Evolutionary conservation across 345 rosid species (phyloP).

Genomic region (Aquilaria malaccensis): DNA sequence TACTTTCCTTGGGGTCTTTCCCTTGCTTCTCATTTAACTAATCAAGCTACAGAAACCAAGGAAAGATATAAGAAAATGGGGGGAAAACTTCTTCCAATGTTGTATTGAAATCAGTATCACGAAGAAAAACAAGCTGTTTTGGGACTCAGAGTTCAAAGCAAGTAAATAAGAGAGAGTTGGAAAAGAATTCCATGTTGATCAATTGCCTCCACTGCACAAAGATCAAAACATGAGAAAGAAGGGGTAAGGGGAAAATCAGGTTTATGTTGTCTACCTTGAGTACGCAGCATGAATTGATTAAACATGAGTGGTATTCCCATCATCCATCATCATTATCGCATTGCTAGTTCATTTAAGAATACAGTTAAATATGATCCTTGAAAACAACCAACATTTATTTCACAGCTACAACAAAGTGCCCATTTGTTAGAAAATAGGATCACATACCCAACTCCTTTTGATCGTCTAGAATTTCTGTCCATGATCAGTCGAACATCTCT

Average conservation of each 20-base stretch:
- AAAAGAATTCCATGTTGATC: constrained; percentile 18
- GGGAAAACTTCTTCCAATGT: no score
- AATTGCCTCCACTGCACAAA: constrained; percentile 23
- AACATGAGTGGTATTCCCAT: constrained; percentile 92
- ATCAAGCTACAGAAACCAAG: no score
- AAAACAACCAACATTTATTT: constrained; percentile 43
- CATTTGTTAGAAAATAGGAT: constrained; percentile 11
- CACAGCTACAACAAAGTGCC: constrained; percentile 27
- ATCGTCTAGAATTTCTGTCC: constrained; percentile 94
- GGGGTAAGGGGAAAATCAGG: constrained; percentile 41
- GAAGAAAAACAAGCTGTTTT: no score
- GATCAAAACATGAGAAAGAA: constrained; percentile 30
- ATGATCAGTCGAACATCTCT: constrained; percentile 96
- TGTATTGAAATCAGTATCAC: no score
- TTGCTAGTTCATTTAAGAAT: constrained; percentile 94
- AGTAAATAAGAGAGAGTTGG: constrained; percentile 17
- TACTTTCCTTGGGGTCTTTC: no score
- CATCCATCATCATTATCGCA: constrained; percentile 98
- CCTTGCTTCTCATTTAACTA: no score
- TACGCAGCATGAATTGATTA: constrained; percentile 90
- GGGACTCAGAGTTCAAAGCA: neutral
- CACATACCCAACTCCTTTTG: constrained; percentile 98
- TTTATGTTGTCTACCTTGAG: constrained; percentile 86
- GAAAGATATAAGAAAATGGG: no score
- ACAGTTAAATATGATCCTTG: constrained; percentile 80